These are phyloP conservation scores for Chrysoporthe cubensis DNA, from an alignment of 2,329 filamentous ascomycete species.

Conservation along the genomic window DNA sequence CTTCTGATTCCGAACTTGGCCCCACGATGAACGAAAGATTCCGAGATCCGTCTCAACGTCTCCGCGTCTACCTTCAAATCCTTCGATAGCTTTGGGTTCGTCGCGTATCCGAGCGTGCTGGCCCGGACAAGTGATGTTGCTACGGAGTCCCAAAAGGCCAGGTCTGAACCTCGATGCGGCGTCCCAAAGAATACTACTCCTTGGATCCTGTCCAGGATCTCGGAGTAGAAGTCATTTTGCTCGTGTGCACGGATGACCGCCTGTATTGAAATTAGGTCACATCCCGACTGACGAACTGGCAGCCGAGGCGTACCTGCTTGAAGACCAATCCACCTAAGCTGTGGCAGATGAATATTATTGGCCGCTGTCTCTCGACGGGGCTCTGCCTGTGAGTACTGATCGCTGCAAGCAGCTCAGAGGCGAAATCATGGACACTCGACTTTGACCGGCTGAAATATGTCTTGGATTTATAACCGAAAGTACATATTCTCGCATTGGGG, in stretches of 20 bases:
- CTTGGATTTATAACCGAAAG: slow-evolving; percentile 2
- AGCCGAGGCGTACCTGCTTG: neutral
- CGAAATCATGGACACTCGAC: neutral
- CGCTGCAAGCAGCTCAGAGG: neutral
- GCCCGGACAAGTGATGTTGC: neutral
- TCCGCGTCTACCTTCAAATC: slow-evolving; percentile 1
- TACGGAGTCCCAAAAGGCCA: neutral
- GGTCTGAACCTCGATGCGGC: neutral
- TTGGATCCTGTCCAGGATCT: neutral
- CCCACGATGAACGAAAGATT: slow-evolving; percentile 2
- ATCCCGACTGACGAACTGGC: neutral
- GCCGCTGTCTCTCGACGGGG: neutral
- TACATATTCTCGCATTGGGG: neutral
- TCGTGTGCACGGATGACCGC: slow-evolving; percentile 2
- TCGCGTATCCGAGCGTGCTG: neutral
- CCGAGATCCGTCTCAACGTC: neutral
- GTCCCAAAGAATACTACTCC: slow-evolving; percentile 3
- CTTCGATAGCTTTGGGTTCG: neutral
- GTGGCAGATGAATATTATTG: neutral
- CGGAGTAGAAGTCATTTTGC: neutral
- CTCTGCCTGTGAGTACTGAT: neutral
- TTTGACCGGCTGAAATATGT: slow-evolving; percentile 10
- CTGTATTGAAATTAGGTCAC: neutral
- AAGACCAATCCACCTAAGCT: slow-evolving; percentile 4
- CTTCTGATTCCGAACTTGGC: neutral